Conservation (phyloP, 768 basidiomycete species). For the Calvatia gigantea region DNA sequence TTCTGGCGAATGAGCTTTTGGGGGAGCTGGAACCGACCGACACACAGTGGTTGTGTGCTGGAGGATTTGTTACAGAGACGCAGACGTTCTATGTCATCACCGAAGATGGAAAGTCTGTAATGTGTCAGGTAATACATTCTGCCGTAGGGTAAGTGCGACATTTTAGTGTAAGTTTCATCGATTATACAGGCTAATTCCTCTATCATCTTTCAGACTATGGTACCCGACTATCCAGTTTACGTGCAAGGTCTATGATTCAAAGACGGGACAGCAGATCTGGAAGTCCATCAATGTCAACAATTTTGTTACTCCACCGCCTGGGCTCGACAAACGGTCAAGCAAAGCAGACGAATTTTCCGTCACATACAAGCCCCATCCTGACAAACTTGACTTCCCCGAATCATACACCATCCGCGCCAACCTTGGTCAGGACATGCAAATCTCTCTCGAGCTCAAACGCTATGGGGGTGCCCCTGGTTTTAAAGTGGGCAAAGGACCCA, state of each 20-base stretch:
- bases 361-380: conserved; percentile 54
- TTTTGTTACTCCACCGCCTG: conserved; percentile 71
- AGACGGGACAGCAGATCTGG: conserved; percentile 74
- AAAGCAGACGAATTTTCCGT: conserved; percentile 85
- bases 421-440: conserved; percentile 73
- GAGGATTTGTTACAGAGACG: conserved; percentile 89
- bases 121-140: conserved; percentile 87
- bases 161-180: conserved; percentile 11
- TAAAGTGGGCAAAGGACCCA: conserved; percentile 85
- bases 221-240: conserved; percentile 94
- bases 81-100: conserved; percentile 83
- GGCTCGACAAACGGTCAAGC: conserved; percentile 81
- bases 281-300: conserved; percentile 83
- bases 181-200: conserved; percentile 6
- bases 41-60: conserved; percentile 76
- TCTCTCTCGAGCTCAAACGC: conserved; percentile 71
- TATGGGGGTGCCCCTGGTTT: conserved; percentile 76
- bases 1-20: conserved; percentile 53
- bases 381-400: conserved; percentile 59
- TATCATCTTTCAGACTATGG: conserved; percentile 64
- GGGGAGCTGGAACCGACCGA: conserved; percentile 77
- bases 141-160: conserved; percentile 69
- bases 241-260: conserved; percentile 82
- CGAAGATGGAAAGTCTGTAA: conserved; percentile 73
- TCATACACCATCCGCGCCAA: conserved; percentile 78